Evolutionary conservation across 2,329 filamentous ascomycete species (phyloP).

Genomic region (Zymoseptoria passerinii): DNA sequence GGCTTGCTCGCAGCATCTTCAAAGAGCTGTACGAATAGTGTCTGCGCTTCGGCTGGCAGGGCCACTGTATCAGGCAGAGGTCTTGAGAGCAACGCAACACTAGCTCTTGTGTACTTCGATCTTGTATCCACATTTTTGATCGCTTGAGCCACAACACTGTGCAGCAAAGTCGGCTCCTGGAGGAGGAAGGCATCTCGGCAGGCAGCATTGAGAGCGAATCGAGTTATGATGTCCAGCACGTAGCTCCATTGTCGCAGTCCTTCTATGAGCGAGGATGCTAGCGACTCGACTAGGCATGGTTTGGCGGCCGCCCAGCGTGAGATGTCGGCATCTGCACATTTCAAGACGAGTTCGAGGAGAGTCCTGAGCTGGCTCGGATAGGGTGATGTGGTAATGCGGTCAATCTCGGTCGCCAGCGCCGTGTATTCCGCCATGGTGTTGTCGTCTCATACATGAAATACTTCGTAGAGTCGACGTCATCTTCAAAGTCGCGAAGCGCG

Average conservation of each 20-base stretch:
- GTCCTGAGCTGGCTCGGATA: slow-evolving; percentile 25
- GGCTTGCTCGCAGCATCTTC: slow-evolving; percentile 24
- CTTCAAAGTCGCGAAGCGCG: neutral
- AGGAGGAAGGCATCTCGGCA: slow-evolving; percentile 27
- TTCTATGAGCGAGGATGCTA: slow-evolving; percentile 41
- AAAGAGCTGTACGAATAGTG: slow-evolving; percentile 26
- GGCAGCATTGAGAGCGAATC: slow-evolving; percentile 27
- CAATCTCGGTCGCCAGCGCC: slow-evolving; percentile 19
- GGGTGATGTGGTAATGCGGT: slow-evolving; percentile 24
- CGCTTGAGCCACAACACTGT: slow-evolving; percentile 22
- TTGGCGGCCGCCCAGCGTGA: slow-evolving; percentile 41
- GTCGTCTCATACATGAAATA: neutral
- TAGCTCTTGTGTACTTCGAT: slow-evolving; percentile 17
- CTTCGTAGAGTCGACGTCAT: neutral
- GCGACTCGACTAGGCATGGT: slow-evolving; percentile 40
- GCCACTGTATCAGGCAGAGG: slow-evolving; percentile 23
- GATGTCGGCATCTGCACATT: slow-evolving; percentile 31
- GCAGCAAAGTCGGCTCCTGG: slow-evolving; percentile 25
- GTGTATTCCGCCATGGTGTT: slow-evolving; percentile 10
- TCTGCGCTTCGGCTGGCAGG: slow-evolving; percentile 27
- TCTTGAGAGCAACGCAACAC: slow-evolving; percentile 24
- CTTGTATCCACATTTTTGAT: slow-evolving; percentile 12
- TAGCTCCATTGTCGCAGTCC: slow-evolving; percentile 45
- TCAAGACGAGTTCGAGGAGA: slow-evolving; percentile 5
- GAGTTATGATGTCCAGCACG: slow-evolving; percentile 42